Conservation (phyloP, 257 asterid species). For the Linderniella brevidens region DNA sequence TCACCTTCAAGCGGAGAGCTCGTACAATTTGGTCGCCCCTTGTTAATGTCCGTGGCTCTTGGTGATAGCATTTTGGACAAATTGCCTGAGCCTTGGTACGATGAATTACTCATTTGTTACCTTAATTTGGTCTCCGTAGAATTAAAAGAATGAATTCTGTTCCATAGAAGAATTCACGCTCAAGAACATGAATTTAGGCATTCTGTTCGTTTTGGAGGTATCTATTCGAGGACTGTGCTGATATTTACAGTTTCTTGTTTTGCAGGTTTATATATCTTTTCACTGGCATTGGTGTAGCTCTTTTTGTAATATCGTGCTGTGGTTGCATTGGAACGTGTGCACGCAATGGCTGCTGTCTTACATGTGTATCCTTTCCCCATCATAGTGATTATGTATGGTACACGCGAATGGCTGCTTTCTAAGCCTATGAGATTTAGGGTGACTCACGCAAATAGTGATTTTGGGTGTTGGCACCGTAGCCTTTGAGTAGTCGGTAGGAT, state of each 20-base stretch:
- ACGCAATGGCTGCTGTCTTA: conserved; percentile 77
- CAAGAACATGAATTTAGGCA: too few relatives aligned
- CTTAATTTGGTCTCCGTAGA: too few relatives aligned
- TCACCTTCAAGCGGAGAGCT: conserved; percentile 34
- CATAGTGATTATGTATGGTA: too few relatives aligned
- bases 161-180: too few relatives aligned
- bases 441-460: too few relatives aligned
- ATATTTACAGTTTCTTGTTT: neutral
- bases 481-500: too few relatives aligned
- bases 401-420: too few relatives aligned
- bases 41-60: conserved; percentile 62
- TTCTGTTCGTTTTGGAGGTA: too few relatives aligned
- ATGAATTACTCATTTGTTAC: conserved; percentile 1
- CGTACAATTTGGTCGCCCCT: conserved; percentile 74
- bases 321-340: conserved; percentile 77
- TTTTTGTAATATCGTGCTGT: conserved; percentile 61
- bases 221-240: too few relatives aligned
- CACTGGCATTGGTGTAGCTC: conserved; percentile 56
- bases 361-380: conserved; percentile 70
- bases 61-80: conserved; percentile 62
- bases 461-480: too few relatives aligned
- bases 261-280: conserved; percentile 92
- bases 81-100: conserved; percentile 89
- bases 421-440: too few relatives aligned
- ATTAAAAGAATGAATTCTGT: too few relatives aligned